These are phyloP conservation scores for Pinus albicaulis DNA, from an alignment of 75 land plant species.

Conservation along the genomic window DNA sequence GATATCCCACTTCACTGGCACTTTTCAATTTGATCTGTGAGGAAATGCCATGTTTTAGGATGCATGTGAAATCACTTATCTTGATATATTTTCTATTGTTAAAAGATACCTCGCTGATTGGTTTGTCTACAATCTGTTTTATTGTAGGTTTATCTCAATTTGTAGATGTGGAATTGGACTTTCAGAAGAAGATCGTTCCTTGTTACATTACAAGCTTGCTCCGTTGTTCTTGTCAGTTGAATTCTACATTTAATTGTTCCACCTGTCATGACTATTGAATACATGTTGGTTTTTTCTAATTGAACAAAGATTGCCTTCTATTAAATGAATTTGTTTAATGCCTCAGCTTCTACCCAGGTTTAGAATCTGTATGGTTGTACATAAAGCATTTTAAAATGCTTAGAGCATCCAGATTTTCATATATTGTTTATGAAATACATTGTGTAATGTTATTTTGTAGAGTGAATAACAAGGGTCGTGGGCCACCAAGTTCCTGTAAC, in stretches of 20 bases:
- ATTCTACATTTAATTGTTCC: background rate
- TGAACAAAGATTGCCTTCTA: too few relatives aligned
- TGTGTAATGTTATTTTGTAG: conserved; percentile 4
- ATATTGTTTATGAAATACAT: background rate
- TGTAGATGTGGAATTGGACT: conserved; percentile 31
- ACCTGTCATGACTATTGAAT: background rate
- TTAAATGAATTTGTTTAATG: background rate
- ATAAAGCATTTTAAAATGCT: background rate
- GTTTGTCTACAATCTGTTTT: background rate
- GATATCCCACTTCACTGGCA: background rate
- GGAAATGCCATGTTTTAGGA: background rate
- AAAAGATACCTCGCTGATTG: background rate
- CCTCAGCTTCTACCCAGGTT: background rate
- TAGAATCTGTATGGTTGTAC: background rate
- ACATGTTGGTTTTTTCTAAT: too few relatives aligned
- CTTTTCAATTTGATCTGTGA: conserved; percentile 2
- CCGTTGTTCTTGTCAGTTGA: conserved; percentile 17
- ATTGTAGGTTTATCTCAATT: conserved; percentile 21
- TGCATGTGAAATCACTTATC: background rate
- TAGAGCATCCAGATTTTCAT: background rate
- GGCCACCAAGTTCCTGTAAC: conserved; percentile 15
- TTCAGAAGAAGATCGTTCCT: conserved; percentile 15
- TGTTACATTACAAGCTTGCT: conserved; percentile 15
- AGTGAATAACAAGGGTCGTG: conserved; percentile 20
- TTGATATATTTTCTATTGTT: background rate